These are phyloP conservation scores for Phaeomoniella chlamydospora DNA, from an alignment of 2,329 filamentous ascomycete genomes.

Conservation along the genomic window DNA sequence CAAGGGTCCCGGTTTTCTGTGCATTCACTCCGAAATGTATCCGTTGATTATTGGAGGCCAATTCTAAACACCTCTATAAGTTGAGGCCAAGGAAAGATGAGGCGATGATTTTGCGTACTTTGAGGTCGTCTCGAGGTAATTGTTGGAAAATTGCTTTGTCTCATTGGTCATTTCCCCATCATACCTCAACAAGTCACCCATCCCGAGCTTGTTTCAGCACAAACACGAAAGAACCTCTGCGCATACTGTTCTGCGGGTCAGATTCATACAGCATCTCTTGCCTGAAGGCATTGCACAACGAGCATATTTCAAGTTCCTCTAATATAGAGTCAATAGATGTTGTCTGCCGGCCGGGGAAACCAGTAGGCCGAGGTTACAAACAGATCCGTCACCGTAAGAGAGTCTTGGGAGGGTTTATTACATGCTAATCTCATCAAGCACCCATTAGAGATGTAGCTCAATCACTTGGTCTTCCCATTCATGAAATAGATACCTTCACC, in stretches of 20 bases:
- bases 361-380: slow-evolving; percentile 61
- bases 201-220: not conserved
- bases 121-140: too few species aligned
- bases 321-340: slow-evolving; percentile 70
- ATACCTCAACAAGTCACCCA: too few species aligned
- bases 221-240: slow-evolving; percentile 40
- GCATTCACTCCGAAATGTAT: too few species aligned
- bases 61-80: too few species aligned
- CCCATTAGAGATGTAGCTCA: slow-evolving; percentile 56
- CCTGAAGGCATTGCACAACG: slow-evolving; percentile 51
- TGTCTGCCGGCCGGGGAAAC: slow-evolving; percentile 65
- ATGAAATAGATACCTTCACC: slow-evolving; percentile 70
- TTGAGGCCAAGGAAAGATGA: too few species aligned
- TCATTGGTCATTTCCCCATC: too few species aligned
- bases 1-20: too few species aligned
- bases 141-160: too few species aligned
- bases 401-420: slow-evolving; percentile 11
- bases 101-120: too few species aligned
- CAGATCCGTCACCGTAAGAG: slow-evolving; percentile 46
- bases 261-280: slow-evolving; percentile 79
- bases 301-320: slow-evolving; percentile 36
- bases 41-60: too few species aligned
- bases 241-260: slow-evolving; percentile 87
- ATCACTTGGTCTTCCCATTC: slow-evolving; percentile 49
- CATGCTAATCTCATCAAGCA: slow-evolving; percentile 33